These are phyloP conservation scores for Metarhizium anisopliae DNA, from an alignment of 2,329 filamentous ascomycete genomes.

Conservation along the genomic window DNA sequence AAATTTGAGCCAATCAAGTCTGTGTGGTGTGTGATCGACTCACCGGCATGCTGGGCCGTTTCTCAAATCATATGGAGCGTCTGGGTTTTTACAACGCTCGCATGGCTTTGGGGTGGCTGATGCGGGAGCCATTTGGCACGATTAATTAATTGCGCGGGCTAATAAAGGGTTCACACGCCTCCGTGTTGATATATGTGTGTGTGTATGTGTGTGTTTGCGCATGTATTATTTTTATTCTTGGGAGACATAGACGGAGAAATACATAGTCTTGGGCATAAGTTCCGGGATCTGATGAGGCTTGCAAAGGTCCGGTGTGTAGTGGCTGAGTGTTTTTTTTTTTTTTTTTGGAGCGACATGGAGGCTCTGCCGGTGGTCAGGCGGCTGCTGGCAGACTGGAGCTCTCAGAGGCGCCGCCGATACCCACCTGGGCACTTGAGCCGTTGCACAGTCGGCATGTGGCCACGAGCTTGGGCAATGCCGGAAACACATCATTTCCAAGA, in stretches of 20 bases:
- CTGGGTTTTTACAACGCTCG: constrained; percentile 22
- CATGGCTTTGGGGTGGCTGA: constrained; percentile 11
- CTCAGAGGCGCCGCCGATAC: too few relatives aligned
- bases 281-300: neutral
- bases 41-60: constrained; percentile 24
- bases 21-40: constrained; percentile 1
- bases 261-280: too few relatives aligned
- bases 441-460: too few relatives aligned
- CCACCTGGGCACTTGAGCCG: too few relatives aligned
- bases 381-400: neutral
- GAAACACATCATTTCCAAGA: too few relatives aligned
- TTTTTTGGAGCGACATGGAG: neutral
- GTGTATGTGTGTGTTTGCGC: too few relatives aligned
- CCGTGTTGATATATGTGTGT: too few relatives aligned
- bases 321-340: too few relatives aligned
- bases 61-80: constrained; percentile 21
- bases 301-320: neutral
- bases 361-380: neutral
- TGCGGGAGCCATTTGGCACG: neutral
- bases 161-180: too few relatives aligned
- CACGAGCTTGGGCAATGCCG: too few relatives aligned
- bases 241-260: too few relatives aligned
- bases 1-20: neutral
- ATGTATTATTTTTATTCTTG: too few relatives aligned
- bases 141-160: neutral